These are phyloP conservation scores for Nidularia sp. DNA, from an alignment of 768 basidiomycete genomes.

Conservation along the genomic window DNA sequence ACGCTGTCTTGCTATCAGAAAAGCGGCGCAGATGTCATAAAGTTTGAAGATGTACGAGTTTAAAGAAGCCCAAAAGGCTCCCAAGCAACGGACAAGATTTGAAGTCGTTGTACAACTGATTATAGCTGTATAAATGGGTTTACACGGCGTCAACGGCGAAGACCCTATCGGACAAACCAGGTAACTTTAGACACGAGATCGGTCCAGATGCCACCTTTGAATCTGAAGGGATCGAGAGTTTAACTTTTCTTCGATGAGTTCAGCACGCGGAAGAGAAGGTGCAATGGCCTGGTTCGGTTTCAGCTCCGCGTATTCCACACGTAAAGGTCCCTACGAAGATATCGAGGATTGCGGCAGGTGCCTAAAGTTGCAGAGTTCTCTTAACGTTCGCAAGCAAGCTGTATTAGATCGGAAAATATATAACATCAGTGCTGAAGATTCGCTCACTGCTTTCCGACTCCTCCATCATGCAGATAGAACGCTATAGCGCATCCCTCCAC, in stretches of 20 bases:
- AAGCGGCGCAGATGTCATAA: not conserved
- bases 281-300: slow-evolving; percentile 27
- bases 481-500: slow-evolving; percentile 21
- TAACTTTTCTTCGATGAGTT: slow-evolving; percentile 21
- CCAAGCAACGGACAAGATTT: not conserved
- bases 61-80: not conserved
- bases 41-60: not conserved
- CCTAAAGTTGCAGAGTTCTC: slow-evolving; percentile 38
- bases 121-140: not conserved
- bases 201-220: slow-evolving; percentile 2
- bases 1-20: not conserved
- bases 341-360: slow-evolving; percentile 39
- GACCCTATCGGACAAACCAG: slow-evolving; percentile 4
- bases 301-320: slow-evolving; percentile 39
- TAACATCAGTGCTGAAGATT: slow-evolving; percentile 30
- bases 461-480: slow-evolving; percentile 31
- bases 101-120: not conserved
- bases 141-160: not conserved
- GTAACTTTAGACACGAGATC: slow-evolving; percentile 11
- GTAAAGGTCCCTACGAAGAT: slow-evolving; percentile 39
- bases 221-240: slow-evolving; percentile 6
- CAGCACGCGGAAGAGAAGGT: slow-evolving; percentile 26
- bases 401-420: slow-evolving; percentile 43
- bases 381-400: slow-evolving; percentile 35
- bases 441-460: slow-evolving; percentile 27